phyloP scores from a whole-genome alignment of 2,329 filamentous ascomycete species.

The Delphinella strobiligena region DNA sequence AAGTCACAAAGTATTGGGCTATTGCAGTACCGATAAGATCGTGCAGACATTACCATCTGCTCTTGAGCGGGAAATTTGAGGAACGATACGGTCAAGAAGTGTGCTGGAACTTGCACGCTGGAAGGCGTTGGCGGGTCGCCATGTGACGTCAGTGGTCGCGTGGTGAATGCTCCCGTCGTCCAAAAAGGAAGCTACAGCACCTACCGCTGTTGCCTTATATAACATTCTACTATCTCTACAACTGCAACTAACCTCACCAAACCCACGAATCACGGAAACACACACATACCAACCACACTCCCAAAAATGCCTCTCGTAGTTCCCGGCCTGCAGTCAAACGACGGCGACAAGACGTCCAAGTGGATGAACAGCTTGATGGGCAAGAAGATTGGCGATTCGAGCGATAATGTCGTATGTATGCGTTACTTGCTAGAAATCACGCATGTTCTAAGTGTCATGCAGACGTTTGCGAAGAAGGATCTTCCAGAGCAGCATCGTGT shows the following conservation, averaged over 20 bases:
- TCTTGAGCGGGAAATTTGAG: too few species aligned
- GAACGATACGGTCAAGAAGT: too few species aligned
- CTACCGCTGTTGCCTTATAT: neutral
- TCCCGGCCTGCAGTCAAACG: constrained; percentile 29
- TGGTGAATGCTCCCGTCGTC: neutral
- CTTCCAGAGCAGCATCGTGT: constrained; percentile 36
- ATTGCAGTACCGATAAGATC: too few species aligned
- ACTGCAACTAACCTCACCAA: neutral
- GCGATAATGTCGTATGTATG: constrained; percentile 30
- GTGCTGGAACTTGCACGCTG: too few species aligned
- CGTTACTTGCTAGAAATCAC: too few species aligned
- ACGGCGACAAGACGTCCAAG: constrained; percentile 29
- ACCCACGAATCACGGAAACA: neutral
- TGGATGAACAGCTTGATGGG: constrained; percentile 38
- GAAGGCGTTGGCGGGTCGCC: too few species aligned
- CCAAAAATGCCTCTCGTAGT: constrained; percentile 38
- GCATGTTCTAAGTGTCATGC: neutral
- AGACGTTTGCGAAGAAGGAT: constrained; percentile 40
- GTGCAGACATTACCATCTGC: too few species aligned
- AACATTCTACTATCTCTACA: neutral
- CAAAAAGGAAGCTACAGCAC: neutral
- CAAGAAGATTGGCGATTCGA: constrained; percentile 38
- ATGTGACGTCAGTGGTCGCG: neutral
- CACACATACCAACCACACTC: neutral
- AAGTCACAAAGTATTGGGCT: too few species aligned